A percentile compares a stretch with the other conserved stretches of the same genome.
Evolutionary conservation across 106 monocot genomes (phyloP).

Genomic region (Apostasia shenzhenica): DNA sequence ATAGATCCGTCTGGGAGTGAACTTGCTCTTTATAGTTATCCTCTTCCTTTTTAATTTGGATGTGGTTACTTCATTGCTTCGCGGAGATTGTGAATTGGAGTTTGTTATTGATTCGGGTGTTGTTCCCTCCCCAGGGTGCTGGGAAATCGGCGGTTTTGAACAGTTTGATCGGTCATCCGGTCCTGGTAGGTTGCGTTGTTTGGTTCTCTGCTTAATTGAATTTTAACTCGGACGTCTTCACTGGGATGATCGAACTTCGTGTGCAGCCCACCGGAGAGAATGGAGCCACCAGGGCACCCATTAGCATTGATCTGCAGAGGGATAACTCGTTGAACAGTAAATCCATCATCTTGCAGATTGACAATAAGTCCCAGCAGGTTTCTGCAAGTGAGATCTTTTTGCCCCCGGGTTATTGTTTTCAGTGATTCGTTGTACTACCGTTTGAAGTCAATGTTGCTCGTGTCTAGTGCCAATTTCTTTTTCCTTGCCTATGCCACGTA

Average conservation of each 20-base stretch:
- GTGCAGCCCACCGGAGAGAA: slow-evolving; percentile 93
- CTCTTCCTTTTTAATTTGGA: not conserved
- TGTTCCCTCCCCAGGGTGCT: slow-evolving; percentile 48
- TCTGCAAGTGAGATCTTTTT: slow-evolving; percentile 67
- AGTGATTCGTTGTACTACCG: not conserved
- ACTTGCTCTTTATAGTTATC: not conserved
- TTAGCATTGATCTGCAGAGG: slow-evolving; percentile 64
- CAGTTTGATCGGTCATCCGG: slow-evolving; percentile 93
- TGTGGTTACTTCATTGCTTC: slow-evolving; percentile 2
- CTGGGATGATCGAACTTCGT: slow-evolving; percentile 6
- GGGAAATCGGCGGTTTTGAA: slow-evolving; percentile 94
- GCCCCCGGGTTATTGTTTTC: not conserved
- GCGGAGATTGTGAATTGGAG: not conserved
- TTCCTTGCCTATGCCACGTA: slow-evolving; percentile 18
- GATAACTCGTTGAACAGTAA: slow-evolving; percentile 69
- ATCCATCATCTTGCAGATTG: slow-evolving; percentile 80
- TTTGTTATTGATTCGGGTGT: not conserved
- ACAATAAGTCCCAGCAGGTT: slow-evolving; percentile 95
- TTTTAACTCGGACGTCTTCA: not conserved
- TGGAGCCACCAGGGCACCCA: slow-evolving; percentile 88
- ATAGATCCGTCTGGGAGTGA: no score
- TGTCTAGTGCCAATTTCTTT: not conserved
- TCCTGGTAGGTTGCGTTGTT: slow-evolving; percentile 45
- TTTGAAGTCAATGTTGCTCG: not conserved
- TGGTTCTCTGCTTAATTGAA: not conserved